Base-by-base conservation (phyloP, 2,329 filamentous ascomycete species). In the Aspergillus cejpii region DNA sequence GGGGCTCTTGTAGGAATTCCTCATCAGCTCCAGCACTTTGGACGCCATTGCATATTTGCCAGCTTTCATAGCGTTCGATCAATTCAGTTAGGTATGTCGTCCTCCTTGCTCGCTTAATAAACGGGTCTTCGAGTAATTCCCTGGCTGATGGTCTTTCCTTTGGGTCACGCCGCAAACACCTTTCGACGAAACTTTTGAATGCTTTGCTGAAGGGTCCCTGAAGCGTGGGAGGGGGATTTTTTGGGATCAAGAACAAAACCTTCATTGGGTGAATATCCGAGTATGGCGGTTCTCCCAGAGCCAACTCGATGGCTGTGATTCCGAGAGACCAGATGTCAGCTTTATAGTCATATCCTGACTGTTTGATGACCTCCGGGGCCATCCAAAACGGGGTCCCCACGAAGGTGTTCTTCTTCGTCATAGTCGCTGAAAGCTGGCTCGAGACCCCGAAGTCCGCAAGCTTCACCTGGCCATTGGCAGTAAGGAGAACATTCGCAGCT, bases 381-480 rank as follows among this genome's bases (percentile, higher is more conserved):
- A 98, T 98, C 92, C 92, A 98, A 65, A 97, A 98, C 1, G 92
- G 91, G 0, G 91, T 97, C 26, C 92, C 92, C 24, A 98, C 91
- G 66, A 97, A 98, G 0, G 91, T 97, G 64, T 97, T 97, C 73
- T 97, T 97, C 76, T 97, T 97, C 51, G 91, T 96, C 90, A 97
- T 97, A 39, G 91, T 98, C 5, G 91, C 91, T 7, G 91, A 94
- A 17, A 97, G 77, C 69, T 97, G 92, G 21, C 91, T 91, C 1
- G 91, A 96, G 5, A 98, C 92, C 47, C 91, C 91, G 70, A 98
- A 98, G 65, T 98, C 91, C 11, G 91, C 91, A 45, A 97, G 75
- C 68, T 98, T 98, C 57, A 98, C 91, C 70, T 97, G 92, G 2
- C 92, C 92, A 62, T 85, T 94, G 39, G 88, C 81, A 49, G 85